Conservation (phyloP, 371 early-diverging fungal genomes). For the Phascolomyces articulosus region DNA sequence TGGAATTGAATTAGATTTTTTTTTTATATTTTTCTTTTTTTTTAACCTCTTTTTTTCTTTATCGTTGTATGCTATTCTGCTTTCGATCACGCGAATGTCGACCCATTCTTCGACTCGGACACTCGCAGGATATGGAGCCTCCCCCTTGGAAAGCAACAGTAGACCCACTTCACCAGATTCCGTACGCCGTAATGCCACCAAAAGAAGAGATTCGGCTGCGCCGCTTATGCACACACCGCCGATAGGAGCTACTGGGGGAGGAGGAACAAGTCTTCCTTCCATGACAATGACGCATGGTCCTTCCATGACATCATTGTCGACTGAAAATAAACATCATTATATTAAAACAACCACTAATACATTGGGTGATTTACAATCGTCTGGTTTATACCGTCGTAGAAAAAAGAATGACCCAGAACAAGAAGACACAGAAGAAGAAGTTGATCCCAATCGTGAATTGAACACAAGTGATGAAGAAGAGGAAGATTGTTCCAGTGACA, state of each 20-base stretch:
- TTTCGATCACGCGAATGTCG: constrained; percentile 40
- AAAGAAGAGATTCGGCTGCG: constrained; percentile 44
- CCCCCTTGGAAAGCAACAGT: constrained; percentile 19
- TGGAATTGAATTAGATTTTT: neutral
- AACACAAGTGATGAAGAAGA: constrained; percentile 37
- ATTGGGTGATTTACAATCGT: constrained; percentile 9
- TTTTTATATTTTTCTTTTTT: neutral
- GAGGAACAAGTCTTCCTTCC: constrained; percentile 6
- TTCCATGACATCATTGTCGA: neutral
- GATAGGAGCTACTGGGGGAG: too few species aligned
- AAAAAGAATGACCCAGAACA: constrained; percentile 23
- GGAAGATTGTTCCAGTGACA: constrained; percentile 28
- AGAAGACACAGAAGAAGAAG: constrained; percentile 17
- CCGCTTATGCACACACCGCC: constrained; percentile 48
- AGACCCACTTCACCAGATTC: constrained; percentile 6
- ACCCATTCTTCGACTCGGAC: constrained; percentile 40
- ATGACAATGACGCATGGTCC: neutral
- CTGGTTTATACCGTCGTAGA: constrained; percentile 18
- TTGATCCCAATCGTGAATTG: constrained; percentile 22
- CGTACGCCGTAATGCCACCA: neutral
- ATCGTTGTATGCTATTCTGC: constrained; percentile 23
- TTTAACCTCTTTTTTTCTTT: constrained; percentile 2
- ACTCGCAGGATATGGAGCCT: constrained; percentile 44
- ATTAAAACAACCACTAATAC: neutral
- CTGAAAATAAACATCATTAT: neutral